Evolutionary conservation across 441 rosid species (phyloP).

Genomic region (Cnidoscolus chayamansa): DNA sequence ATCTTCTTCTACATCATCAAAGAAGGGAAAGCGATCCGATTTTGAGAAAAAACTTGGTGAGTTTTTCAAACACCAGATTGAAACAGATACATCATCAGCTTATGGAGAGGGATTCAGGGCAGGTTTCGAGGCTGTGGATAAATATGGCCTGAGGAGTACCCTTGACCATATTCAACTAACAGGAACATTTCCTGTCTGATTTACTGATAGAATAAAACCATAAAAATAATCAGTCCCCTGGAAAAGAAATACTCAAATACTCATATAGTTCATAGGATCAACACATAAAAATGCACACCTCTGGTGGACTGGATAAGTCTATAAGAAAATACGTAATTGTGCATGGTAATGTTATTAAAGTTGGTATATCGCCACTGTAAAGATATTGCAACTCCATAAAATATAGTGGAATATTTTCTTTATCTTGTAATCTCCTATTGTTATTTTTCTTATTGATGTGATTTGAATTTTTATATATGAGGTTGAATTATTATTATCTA

Average conservation of each 20-base stretch:
- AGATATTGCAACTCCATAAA: no score
- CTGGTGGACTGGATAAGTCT: background rate
- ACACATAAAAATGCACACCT: conserved; percentile 5
- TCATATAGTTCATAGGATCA: conserved; percentile 15
- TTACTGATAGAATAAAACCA: background rate
- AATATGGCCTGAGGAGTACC: conserved; percentile 67
- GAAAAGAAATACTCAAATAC: background rate
- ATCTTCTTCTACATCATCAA: conserved; percentile 48
- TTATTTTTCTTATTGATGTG: no score
- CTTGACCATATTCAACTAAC: conserved; percentile 82
- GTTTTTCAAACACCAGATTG: conserved; percentile 86
- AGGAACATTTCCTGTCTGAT: conserved; percentile 69
- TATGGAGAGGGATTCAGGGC: conserved; percentile 90
- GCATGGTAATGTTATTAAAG: conserved; percentile 11
- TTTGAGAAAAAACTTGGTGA: conserved; percentile 87
- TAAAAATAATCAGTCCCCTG: background rate
- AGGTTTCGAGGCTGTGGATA: conserved; percentile 65
- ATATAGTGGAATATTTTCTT: no score
- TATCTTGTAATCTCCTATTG: no score
- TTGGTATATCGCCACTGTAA: no score
- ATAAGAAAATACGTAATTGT: background rate
- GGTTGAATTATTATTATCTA: no score
- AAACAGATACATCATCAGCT: conserved; percentile 70
- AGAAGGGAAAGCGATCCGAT: conserved; percentile 68
- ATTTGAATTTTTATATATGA: no score